Conservation (phyloP, 441 rosid genomes). For the Croton laevigatus region DNA sequence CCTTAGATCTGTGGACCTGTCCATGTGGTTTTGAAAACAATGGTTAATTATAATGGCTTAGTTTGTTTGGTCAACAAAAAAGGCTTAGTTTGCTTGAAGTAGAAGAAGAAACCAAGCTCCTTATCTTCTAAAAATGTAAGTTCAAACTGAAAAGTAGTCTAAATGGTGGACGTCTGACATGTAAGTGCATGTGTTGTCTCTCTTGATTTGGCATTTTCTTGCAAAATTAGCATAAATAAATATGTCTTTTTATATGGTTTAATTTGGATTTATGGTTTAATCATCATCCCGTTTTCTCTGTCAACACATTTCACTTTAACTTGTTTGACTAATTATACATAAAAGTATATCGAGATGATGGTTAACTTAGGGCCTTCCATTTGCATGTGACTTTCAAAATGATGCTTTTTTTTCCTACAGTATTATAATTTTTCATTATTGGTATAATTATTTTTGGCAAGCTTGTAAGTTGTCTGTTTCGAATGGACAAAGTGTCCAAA, state of each 20-base stretch:
- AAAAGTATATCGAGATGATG: not conserved
- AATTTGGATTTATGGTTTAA: not conserved
- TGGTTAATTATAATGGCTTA: too few relatives aligned
- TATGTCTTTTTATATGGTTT: not conserved
- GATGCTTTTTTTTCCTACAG: too few relatives aligned
- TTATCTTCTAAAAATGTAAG: not conserved
- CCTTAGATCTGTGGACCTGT: too few relatives aligned
- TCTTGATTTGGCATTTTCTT: conserved; percentile 16
- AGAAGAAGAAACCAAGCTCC: not conserved
- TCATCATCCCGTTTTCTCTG: not conserved
- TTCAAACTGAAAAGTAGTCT: not conserved
- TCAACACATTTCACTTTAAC: too few relatives aligned
- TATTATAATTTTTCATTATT: too few relatives aligned
- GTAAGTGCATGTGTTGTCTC: conserved; percentile 41
- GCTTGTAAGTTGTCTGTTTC: too few relatives aligned
- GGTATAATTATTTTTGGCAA: too few relatives aligned
- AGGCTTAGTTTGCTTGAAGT: not conserved
- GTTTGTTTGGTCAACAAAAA: not conserved
- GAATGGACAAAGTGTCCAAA: too few relatives aligned
- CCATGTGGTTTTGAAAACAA: too few relatives aligned
- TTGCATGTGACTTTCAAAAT: not conserved
- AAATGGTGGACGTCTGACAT: conserved; percentile 19
- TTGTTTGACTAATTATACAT: too few relatives aligned
- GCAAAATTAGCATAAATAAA: conserved; percentile 21
- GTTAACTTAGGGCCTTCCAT: too few relatives aligned